Evolutionary conservation across 148 eudicot species (phyloP).

Genomic region (Salicornia ramosissima): DNA sequence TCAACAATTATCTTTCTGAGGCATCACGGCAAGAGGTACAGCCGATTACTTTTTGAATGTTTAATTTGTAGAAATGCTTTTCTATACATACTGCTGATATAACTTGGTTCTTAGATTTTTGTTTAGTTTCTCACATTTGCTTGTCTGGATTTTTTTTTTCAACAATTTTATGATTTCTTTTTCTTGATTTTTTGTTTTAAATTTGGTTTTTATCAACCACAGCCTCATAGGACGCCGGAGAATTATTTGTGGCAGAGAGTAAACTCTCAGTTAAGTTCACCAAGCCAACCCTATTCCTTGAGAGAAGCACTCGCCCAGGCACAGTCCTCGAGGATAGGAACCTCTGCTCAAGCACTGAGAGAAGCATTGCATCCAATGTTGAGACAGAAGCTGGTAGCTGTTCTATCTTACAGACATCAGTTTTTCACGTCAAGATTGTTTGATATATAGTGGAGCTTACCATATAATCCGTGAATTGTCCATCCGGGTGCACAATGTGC

Average conservation of each 20-base stretch:
- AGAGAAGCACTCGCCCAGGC: slow-evolving; percentile 99
- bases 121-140: neutral
- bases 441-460: neutral
- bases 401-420: neutral
- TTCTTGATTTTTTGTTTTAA: neutral
- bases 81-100: neutral
- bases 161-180: neutral
- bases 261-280: slow-evolving; percentile 95
- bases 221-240: slow-evolving; percentile 95
- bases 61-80: neutral
- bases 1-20: slow-evolving; percentile 85
- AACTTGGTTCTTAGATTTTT: neutral
- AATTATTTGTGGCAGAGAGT: slow-evolving; percentile 93
- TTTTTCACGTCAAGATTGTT: neutral
- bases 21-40: slow-evolving; percentile 96
- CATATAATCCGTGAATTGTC: too few species aligned
- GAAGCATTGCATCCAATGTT: slow-evolving; percentile 95
- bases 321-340: slow-evolving; percentile 95
- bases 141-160: neutral
- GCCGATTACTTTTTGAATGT: slow-evolving; percentile 11
- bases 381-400: slow-evolving; percentile 86
- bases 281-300: slow-evolving; percentile 97
- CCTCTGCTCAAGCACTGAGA: slow-evolving; percentile 86
- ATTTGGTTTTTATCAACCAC: slow-evolving; percentile 19
- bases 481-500: too few species aligned